Evolutionary conservation across 108 stramenopile genomes (phyloP).

Genomic region (Cyclotella choctawhatcheeana): DNA sequence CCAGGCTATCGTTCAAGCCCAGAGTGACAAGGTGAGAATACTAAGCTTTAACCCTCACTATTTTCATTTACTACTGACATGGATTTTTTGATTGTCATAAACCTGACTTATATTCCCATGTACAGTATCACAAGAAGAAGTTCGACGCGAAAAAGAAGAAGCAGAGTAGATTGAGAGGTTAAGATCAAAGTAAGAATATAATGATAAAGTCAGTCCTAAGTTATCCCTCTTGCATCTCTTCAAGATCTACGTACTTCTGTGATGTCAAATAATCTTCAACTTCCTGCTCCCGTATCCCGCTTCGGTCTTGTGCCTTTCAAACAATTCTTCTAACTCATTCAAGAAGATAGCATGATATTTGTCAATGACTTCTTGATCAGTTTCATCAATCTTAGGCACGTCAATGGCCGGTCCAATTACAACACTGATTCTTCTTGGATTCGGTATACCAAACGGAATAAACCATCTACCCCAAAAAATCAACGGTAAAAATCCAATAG

Average conservation of each 20-base stretch:
- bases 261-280: slow-evolving; percentile 54
- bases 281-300: slow-evolving; percentile 57
- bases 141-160: slow-evolving; percentile 89
- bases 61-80: background rate
- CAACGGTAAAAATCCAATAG: slow-evolving; percentile 54
- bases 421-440: slow-evolving; percentile 50
- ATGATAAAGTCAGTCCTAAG: no score
- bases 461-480: slow-evolving; percentile 53
- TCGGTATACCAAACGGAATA: slow-evolving; percentile 59
- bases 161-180: slow-evolving; percentile 73
- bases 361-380: slow-evolving; percentile 45
- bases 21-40: slow-evolving; percentile 75
- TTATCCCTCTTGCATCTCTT: no score
- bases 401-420: slow-evolving; percentile 56
- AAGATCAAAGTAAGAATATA: no score
- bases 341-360: slow-evolving; percentile 56
- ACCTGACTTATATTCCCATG: background rate
- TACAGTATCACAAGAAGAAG: slow-evolving; percentile 80
- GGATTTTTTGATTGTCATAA: background rate
- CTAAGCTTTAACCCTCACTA: no score
- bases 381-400: slow-evolving; percentile 41
- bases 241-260: no score
- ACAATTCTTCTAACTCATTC: slow-evolving; percentile 48
- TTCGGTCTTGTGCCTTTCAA: slow-evolving; percentile 60
- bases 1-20: slow-evolving; percentile 69